Percentiles rank a stretch among this genome's conserved stretches.
Conservation (phyloP, 2,329 filamentous ascomycete genomes). For the Fusarium verrucosum region DNA sequence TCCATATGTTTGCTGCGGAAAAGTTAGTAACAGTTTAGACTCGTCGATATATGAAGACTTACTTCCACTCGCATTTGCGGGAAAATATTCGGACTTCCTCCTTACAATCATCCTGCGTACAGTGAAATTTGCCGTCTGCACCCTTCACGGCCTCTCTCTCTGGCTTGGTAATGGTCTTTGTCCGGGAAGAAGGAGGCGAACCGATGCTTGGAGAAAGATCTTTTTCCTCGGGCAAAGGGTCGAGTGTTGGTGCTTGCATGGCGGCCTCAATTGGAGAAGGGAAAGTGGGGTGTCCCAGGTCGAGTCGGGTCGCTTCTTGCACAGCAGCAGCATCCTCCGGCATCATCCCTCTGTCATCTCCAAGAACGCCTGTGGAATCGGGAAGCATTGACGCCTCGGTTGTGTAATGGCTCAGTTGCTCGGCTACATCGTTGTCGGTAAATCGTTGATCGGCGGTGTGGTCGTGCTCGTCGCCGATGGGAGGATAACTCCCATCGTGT, state of each 20-base stretch:
- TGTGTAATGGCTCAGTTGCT: slow-evolving; percentile 56
- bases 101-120: slow-evolving; percentile 74
- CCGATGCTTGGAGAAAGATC: slow-evolving; percentile 47
- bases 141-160: slow-evolving; percentile 69
- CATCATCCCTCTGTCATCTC: slow-evolving; percentile 49
- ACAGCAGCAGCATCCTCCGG: slow-evolving; percentile 51
- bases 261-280: slow-evolving; percentile 49
- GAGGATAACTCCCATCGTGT: slow-evolving; percentile 58
- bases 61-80: slow-evolving; percentile 95
- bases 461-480: slow-evolving; percentile 57
- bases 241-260: slow-evolving; percentile 47
- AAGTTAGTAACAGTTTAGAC: slow-evolving; percentile 37
- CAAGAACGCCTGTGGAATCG: slow-evolving; percentile 51
- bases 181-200: slow-evolving; percentile 52
- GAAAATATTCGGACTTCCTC: slow-evolving; percentile 73
- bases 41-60: slow-evolving; percentile 54
- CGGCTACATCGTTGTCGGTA: slow-evolving; percentile 55
- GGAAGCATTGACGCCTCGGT: slow-evolving; percentile 51
- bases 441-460: slow-evolving; percentile 54
- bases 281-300: slow-evolving; percentile 49
- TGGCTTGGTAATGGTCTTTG: slow-evolving; percentile 67
- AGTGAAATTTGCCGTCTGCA: slow-evolving; percentile 78
- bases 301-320: slow-evolving; percentile 53
- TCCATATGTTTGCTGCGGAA: slow-evolving; percentile 90
- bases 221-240: slow-evolving; percentile 49